Base-by-base conservation (phyloP, 306 rosid genomes). In the Corylus americana region DNA sequence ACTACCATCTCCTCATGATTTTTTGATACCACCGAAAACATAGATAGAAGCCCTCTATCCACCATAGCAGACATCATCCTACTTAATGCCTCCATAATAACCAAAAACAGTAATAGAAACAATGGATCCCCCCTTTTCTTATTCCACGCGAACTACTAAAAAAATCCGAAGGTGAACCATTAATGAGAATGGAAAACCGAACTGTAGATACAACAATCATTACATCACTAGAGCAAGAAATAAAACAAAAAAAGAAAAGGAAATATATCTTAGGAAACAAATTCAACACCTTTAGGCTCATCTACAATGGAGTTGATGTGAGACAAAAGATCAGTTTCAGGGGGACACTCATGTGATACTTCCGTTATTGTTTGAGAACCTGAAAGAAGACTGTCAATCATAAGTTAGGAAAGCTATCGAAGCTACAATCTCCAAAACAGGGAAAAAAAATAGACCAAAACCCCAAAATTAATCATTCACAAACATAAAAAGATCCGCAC, bases 231-330 rank as follows among this genome's bases (percentile, higher is more conserved):
- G 27, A 66, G 22, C 49, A 47, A 8, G 11, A 2, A 49, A 49
- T 2, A 3, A 49, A 49, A 49, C 2, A 49, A 11, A 12, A 7
- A 2, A 49, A 3, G 0, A 10, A 11, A 18, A 48, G 22, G 42
- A 79, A 77, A 48, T 59, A 71, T 53, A 47, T n/a, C 42, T 35
- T 53, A 51, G 31, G 45, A 67, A 51, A 44, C 70, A 74, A 29
- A 67, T 78, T 73, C 71, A 86, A 78, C 76, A 94, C 97, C 98
- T 95, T 95, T 95, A 55, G 61, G 78, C 76, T 89, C 85, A 72
- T 87, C 83, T 54, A 91, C 22, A 25, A 87, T 84, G 61, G 90
- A 87, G 78, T 86, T 87, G 64, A 92, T 85, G 86, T 91, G 91
- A 76, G 95, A 83, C 76, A 90, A 86, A 77, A 89, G 69, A 74